phyloP scores from a whole-genome alignment of 768 basidiomycete species.

The Boletus patriciae region DNA sequence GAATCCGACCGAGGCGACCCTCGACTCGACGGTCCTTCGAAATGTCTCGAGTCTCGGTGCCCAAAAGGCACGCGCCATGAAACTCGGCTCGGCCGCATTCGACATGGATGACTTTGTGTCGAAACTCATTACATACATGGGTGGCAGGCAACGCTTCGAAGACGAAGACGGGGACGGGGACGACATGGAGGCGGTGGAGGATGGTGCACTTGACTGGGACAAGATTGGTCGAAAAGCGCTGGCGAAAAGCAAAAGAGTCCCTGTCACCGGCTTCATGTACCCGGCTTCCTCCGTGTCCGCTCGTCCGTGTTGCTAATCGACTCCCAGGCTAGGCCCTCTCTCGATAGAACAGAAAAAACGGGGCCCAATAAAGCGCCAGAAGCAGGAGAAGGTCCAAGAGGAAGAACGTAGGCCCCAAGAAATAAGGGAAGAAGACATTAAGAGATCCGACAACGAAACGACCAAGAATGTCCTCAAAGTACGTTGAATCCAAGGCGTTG shows the following conservation, averaged over 20 bases:
- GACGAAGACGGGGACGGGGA: constrained; percentile 48
- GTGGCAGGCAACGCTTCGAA: constrained; percentile 55
- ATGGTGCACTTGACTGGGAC: constrained; percentile 72
- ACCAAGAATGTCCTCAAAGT: constrained; percentile 81
- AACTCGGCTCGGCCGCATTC: constrained; percentile 83
- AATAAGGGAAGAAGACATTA: constrained; percentile 79
- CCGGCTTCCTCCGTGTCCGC: constrained; percentile 23
- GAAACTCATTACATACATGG: constrained; percentile 74
- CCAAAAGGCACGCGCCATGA: constrained; percentile 88
- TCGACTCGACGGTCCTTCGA: constrained; percentile 82
- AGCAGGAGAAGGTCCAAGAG: constrained; percentile 69
- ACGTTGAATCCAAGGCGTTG: constrained; percentile 25
- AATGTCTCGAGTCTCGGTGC: constrained; percentile 77
- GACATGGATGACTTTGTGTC: constrained; percentile 90
- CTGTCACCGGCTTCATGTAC: constrained; percentile 87
- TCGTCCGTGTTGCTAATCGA: constrained; percentile 14
- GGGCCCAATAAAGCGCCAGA: constrained; percentile 54
- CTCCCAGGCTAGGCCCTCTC: constrained; percentile 85
- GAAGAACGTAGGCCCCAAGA: constrained; percentile 75
- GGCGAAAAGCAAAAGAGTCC: constrained; percentile 75
- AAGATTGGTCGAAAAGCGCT: constrained; percentile 82
- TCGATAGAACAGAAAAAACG: constrained; percentile 84
- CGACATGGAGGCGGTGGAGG: constrained; percentile 54
- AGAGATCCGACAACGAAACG: constrained; percentile 84
- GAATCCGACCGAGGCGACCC: constrained; percentile 82